Evolutionary conservation across 1,139 yeast genomes (phyloP).

Genomic region (Pichia norvegensis): DNA sequence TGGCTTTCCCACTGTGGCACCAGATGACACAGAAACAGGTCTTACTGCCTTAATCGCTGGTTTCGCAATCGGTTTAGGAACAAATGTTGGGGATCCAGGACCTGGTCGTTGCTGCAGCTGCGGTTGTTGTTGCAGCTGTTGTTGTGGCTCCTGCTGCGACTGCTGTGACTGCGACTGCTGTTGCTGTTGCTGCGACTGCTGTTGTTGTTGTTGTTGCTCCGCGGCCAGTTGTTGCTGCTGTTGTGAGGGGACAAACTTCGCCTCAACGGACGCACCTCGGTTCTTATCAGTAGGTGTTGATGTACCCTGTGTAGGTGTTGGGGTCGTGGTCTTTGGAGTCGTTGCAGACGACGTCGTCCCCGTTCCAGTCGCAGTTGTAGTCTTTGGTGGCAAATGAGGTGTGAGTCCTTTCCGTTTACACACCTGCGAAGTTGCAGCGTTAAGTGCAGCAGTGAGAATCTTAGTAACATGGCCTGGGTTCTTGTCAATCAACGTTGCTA

Average conservation of each 20-base stretch:
- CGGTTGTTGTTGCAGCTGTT: slow-evolving; percentile 7
- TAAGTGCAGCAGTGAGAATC: slow-evolving; percentile 74
- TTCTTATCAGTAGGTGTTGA: neutral
- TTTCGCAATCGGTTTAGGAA: neutral
- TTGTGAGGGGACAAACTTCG: neutral
- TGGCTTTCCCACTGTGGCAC: neutral
- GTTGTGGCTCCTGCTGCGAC: slow-evolving; percentile 21
- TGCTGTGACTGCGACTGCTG: slow-evolving; percentile 4
- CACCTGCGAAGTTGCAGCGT: slow-evolving; percentile 65
- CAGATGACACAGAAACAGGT: too few relatives aligned
- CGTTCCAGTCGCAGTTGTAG: slow-evolving; percentile 19
- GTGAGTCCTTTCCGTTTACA: slow-evolving; percentile 33
- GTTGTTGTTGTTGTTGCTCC: slow-evolving; percentile 18
- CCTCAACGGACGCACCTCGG: neutral
- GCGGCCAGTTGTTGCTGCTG: neutral
- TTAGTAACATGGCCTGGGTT: slow-evolving; percentile 84
- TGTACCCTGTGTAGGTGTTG: neutral
- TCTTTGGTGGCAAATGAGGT: slow-evolving; percentile 16
- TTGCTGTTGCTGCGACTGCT: neutral
- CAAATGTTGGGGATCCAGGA: slow-evolving; percentile 7
- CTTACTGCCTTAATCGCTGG: neutral
- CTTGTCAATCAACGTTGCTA: slow-evolving; percentile 72
- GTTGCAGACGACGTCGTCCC: slow-evolving; percentile 12
- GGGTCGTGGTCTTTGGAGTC: too few relatives aligned
- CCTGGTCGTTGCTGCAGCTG: neutral